Conservation (phyloP, 2,329 filamentous ascomycete genomes). For the Aspergillus hiratsukae region DNA sequence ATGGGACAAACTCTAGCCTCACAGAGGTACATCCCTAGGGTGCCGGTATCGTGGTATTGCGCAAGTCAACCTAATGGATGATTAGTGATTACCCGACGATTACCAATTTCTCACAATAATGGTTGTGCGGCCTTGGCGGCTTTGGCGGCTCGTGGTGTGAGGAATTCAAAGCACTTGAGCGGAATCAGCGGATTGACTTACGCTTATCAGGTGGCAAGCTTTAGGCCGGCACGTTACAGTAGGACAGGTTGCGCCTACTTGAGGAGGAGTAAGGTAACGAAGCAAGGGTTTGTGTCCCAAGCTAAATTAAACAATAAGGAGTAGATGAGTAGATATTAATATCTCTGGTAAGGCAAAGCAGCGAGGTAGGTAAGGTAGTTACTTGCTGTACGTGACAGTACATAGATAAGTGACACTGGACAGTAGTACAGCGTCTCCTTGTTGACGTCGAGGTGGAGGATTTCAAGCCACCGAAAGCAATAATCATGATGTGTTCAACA, state of each 20-base stretch:
- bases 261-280: background rate
- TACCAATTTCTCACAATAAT: background rate
- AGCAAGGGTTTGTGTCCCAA: background rate
- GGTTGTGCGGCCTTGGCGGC: slow-evolving; percentile 8
- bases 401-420: background rate
- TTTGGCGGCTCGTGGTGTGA: slow-evolving; percentile 13
- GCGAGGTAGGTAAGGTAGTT: background rate
- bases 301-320: background rate
- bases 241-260: background rate
- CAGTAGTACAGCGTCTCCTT: background rate
- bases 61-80: background rate
- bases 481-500: background rate
- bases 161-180: slow-evolving; percentile 1
- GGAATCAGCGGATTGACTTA: slow-evolving; percentile 1
- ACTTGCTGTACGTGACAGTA: background rate
- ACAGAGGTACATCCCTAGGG: too few relatives aligned
- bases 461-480: background rate
- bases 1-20: background rate
- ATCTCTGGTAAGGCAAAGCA: background rate
- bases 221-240: background rate
- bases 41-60: background rate
- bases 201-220: background rate
- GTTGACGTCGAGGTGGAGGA: background rate
- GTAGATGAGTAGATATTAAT: background rate
- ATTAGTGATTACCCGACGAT: background rate